Evolutionary conservation across 768 basidiomycete genomes (phyloP).

Genomic region (Kwoniella mangroviensis): DNA sequence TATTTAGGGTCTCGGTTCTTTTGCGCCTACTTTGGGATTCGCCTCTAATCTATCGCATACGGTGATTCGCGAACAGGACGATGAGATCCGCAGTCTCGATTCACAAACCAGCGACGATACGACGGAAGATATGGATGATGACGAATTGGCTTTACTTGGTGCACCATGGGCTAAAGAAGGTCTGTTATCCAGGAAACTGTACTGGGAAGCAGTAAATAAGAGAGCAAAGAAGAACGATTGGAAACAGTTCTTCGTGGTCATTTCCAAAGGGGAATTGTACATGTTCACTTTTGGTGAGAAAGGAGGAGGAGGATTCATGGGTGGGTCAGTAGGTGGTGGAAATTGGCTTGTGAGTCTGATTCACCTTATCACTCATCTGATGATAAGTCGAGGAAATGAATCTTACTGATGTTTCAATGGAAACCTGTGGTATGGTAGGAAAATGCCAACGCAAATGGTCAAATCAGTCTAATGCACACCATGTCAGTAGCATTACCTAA

Average conservation of each 20-base stretch:
- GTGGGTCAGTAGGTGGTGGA: constrained; percentile 84
- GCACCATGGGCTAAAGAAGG: constrained; percentile 99
- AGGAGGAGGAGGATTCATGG: constrained; percentile 41
- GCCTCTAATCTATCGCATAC: constrained; percentile 94
- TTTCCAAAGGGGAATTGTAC: constrained; percentile 88
- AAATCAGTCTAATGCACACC: constrained; percentile 81
- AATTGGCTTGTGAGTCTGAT: constrained; percentile 87
- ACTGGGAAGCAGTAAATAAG: constrained; percentile 83
- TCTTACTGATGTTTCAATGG: constrained; percentile 2
- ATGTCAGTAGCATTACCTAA: constrained; percentile 84
- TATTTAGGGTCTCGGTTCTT: constrained; percentile 62
- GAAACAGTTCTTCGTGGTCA: constrained; percentile 95
- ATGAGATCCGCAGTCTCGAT: constrained; percentile 66
- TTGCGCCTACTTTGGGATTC: constrained; percentile 89
- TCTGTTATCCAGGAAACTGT: constrained; percentile 90
- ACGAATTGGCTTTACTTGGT: constrained; percentile 91
- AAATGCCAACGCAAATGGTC: constrained; percentile 84
- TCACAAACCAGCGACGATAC: constrained; percentile 71
- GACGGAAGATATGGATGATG: constrained; percentile 72
- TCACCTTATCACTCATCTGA: neutral
- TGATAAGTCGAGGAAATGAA: neutral
- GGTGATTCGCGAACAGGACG: constrained; percentile 95
- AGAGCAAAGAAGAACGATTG: constrained; percentile 86
- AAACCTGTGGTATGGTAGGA: constrained; percentile 62
- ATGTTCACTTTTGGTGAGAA: constrained; percentile 92